Conservation (phyloP, 139 green algal genomes). For the Nannochloris sp. region DNA sequence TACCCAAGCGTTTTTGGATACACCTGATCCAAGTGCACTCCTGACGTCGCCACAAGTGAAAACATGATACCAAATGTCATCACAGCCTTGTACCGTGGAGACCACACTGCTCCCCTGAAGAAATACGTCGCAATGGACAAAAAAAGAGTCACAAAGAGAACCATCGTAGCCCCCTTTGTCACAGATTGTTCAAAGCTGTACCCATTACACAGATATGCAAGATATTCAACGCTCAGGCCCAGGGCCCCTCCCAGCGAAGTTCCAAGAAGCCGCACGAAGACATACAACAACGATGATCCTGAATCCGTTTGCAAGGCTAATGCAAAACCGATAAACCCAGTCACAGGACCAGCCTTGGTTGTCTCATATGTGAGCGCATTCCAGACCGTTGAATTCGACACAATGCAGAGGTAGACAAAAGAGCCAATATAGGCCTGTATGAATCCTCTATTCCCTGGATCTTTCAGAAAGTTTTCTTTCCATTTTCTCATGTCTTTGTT, state of each 20-base stretch:
- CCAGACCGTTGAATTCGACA: background rate
- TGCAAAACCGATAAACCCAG: background rate
- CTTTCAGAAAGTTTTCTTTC: too few relatives aligned
- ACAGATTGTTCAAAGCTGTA: background rate
- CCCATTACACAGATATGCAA: background rate
- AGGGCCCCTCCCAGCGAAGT: background rate
- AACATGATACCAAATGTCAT: too few relatives aligned
- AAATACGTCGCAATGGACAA: too few relatives aligned
- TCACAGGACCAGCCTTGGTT: background rate
- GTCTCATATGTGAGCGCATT: background rate
- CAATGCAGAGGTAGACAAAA: background rate
- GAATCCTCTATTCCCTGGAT: background rate
- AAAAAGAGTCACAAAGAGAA: too few relatives aligned
- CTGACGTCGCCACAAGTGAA: too few relatives aligned
- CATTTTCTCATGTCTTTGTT: too few relatives aligned
- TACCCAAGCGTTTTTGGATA: too few relatives aligned
- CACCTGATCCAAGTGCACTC: too few relatives aligned
- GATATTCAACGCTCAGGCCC: background rate
- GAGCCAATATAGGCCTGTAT: background rate
- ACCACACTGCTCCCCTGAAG: too few relatives aligned
- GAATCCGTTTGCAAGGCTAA: background rate
- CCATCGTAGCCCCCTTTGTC: background rate
- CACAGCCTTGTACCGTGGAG: too few relatives aligned
- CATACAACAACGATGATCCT: background rate
- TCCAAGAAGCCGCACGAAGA: background rate